Evolutionary conservation across 2,329 filamentous ascomycete genomes (phyloP), one percentile per base, ranked within the genome.

Genomic region (Thermoascus crustaceus): DNA sequence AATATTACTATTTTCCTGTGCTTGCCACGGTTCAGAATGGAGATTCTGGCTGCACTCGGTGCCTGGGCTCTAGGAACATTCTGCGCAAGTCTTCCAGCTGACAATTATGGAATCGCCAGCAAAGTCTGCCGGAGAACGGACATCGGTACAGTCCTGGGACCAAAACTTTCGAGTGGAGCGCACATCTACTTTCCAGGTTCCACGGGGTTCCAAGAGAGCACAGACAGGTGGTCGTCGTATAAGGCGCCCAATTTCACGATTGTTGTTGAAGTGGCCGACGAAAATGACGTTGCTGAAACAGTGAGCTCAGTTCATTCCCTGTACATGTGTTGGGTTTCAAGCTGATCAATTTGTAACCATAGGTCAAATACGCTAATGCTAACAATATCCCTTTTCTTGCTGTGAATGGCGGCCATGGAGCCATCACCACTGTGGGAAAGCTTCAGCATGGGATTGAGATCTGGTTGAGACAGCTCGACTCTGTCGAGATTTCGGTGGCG

Each of bases 381-480:
- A 52, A 63, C 30, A 45, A 58, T 2, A 38, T 73, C 2, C 69
- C 72, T 0, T 74, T 77, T 41, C 63, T 78, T 2, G 66, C 71
- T 0, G 67, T 61, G 48, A 73, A 71, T 46, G 69, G 70, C 9
- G 64, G 58, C 2, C 74, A 78, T 38, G 74, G 72, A 3, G 57
- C 67, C 3, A 58, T 71, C 30, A 69, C 60, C 25, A 71, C 68
- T 0, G 45, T 76, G 2, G 69, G 66, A 0, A 59, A 53, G 24
- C 69, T 75, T 60, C 45, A 67, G 3, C 52, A 60, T 34, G 73
- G 72, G 3, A 68, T 76, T 10, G 63, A 67, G 41, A 75, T 76
- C 35, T 65, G 60, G 34, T 40, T 76, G 41, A 49, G 53, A 30
- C 58, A 68, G 40, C 46, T 76, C 19, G 66, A 56, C 47, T 55